These are phyloP conservation scores for Eucalyptus urophylla DNA, from an alignment of 345 rosid genomes.

Conservation along the genomic window DNA sequence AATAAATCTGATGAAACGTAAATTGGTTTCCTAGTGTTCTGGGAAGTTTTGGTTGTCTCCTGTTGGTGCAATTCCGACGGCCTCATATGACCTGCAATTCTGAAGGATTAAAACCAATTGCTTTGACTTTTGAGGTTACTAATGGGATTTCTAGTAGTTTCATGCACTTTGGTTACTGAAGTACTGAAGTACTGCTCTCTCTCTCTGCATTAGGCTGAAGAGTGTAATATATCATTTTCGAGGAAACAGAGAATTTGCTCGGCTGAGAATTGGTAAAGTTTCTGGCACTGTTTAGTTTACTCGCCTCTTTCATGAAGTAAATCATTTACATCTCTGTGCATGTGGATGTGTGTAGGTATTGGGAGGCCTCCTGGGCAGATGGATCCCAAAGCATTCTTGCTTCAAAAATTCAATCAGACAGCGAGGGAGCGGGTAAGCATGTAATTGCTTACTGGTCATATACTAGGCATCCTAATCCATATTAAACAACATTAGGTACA, in stretches of 20 bases:
- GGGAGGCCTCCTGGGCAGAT: constrained; percentile 91
- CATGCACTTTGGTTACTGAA: neutral
- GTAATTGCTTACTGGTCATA: neutral
- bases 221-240: constrained; percentile 65
- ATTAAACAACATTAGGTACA: neutral
- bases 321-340: neutral
- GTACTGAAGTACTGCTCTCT: neutral
- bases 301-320: neutral
- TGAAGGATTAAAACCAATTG: neutral
- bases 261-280: constrained; percentile 73
- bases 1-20: neutral
- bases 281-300: neutral
- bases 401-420: constrained; percentile 65
- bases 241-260: constrained; percentile 72
- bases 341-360: constrained; percentile 29
- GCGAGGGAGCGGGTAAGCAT: constrained; percentile 52
- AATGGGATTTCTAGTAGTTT: neutral
- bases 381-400: constrained; percentile 94
- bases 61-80: neutral
- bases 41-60: neutral
- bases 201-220: constrained; percentile 35
- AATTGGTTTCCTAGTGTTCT: neutral
- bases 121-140: neutral
- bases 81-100: neutral
- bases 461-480: neutral